A percentile compares a stretch with the other conserved stretches of the same genome.
Evolutionary conservation across 2,329 filamentous ascomycete species (phyloP).

Genomic region (Colletotrichum orchidophilum): DNA sequence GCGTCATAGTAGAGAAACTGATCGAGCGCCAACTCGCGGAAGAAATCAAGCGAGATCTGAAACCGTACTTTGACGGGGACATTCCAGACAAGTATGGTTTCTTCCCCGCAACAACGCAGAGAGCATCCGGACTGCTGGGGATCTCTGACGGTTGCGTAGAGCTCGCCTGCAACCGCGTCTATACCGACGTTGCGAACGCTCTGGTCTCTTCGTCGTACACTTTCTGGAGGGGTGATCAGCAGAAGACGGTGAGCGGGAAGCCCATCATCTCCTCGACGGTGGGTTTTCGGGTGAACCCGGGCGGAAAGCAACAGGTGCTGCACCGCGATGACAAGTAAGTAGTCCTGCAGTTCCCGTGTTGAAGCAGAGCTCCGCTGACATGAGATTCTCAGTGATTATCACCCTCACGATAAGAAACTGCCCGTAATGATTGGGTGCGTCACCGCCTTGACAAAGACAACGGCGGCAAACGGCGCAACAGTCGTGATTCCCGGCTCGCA

Average conservation of each 20-base stretch:
- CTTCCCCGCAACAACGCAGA: slow-evolving; percentile 50
- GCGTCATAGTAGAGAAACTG: slow-evolving; percentile 48
- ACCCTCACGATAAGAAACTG: slow-evolving; percentile 43
- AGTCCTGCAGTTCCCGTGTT: background rate
- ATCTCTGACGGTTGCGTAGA: slow-evolving; percentile 50
- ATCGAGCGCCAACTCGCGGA: slow-evolving; percentile 42
- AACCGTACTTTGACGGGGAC: slow-evolving; percentile 48
- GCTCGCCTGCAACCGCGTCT: slow-evolving; percentile 46
- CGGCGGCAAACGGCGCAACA: slow-evolving; percentile 51
- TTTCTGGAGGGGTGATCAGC: slow-evolving; percentile 46
- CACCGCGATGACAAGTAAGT: slow-evolving; percentile 46
- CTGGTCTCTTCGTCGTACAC: slow-evolving; percentile 47
- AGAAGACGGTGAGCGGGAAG: slow-evolving; percentile 44
- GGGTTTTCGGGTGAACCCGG: slow-evolving; percentile 50
- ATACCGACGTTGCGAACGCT: slow-evolving; percentile 44
- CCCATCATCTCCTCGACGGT: slow-evolving; percentile 48
- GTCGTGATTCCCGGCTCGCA: slow-evolving; percentile 52
- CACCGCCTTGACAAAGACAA: slow-evolving; percentile 50
- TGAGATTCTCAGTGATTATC: slow-evolving; percentile 32
- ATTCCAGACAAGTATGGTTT: slow-evolving; percentile 48
- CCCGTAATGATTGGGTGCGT: slow-evolving; percentile 50
- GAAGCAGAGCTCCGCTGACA: background rate
- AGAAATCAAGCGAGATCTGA: slow-evolving; percentile 48
- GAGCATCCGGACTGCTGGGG: slow-evolving; percentile 49
- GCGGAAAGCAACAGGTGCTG: slow-evolving; percentile 48